Percentiles rank a stretch among this genome's conserved stretches.
Conservation (phyloP, 352 stramenopile species). For the Phytophthora kernoviae region DNA sequence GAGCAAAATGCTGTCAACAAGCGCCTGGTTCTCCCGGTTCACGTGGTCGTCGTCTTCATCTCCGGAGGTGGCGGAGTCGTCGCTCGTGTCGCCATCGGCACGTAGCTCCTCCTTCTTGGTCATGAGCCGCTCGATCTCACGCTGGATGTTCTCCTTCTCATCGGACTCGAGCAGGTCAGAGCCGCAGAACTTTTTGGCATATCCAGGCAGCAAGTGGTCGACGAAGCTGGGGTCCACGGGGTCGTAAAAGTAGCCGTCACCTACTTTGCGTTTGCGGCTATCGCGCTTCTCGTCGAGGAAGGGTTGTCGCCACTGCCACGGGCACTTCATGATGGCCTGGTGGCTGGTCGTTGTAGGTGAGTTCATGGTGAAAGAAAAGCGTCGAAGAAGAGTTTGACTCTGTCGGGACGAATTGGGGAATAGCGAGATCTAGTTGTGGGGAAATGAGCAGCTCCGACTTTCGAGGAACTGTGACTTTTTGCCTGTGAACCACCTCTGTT, state of each 20-base stretch:
- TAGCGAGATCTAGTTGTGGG: not conserved
- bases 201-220: constrained; percentile 77
- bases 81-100: constrained; percentile 23
- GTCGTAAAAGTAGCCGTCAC: constrained; percentile 85
- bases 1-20: constrained; percentile 79
- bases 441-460: not conserved
- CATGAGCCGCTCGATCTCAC: constrained; percentile 83
- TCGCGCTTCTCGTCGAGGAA: constrained; percentile 86
- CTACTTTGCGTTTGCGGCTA: constrained; percentile 84
- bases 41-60: constrained; percentile 38
- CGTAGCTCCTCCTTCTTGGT: constrained; percentile 65
- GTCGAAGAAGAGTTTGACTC: not conserved
- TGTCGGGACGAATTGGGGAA: not conserved
- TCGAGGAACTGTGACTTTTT: not conserved
- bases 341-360: constrained; percentile 60
- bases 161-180: constrained; percentile 67
- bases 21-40: constrained; percentile 64
- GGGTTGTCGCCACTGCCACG: constrained; percentile 86
- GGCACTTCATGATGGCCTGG: constrained; percentile 89
- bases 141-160: constrained; percentile 84
- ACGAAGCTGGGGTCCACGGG: constrained; percentile 87
- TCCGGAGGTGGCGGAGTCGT: constrained; percentile 15
- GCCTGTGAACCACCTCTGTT: not conserved
- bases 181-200: constrained; percentile 82
- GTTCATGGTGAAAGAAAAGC: constrained; percentile 43